A percentile compares a stretch with the other conserved stretches of the same genome.
These are phyloP conservation scores for Coniochaeta sp. DNA, from an alignment of 2,329 filamentous ascomycete genomes.

Conservation along the genomic window DNA sequence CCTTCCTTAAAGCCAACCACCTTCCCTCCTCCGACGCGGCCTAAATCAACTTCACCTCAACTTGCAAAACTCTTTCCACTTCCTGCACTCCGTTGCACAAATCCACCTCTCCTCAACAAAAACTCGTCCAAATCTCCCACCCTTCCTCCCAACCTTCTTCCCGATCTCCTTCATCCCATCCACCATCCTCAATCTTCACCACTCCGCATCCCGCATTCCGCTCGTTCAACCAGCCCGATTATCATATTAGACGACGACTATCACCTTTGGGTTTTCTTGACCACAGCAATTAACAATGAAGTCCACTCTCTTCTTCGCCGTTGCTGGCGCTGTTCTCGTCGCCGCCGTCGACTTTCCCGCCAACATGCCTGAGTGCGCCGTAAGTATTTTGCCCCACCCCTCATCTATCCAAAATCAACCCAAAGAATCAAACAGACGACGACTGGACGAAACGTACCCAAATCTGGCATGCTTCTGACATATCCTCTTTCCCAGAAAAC, in stretches of 20 bases:
- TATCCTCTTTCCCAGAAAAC: conserved; percentile 25
- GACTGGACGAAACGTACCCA: not conserved
- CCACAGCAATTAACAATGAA: conserved; percentile 39
- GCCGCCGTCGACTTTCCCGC: conserved; percentile 29
- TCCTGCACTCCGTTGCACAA: not conserved
- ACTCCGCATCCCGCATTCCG: not conserved
- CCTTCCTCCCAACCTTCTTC: not conserved
- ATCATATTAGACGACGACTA: conserved; percentile 4
- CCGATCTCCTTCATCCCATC: not conserved
- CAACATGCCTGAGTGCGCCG: conserved; percentile 43
- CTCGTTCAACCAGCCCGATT: not conserved
- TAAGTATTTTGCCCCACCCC: conserved; percentile 29
- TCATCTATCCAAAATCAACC: not conserved
- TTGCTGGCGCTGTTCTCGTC: conserved; percentile 31
- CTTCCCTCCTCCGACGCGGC: not conserved
- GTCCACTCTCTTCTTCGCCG: conserved; percentile 30
- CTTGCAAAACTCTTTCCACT: not conserved
- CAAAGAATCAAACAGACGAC: too few species aligned
- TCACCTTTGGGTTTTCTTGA: conserved; percentile 8
- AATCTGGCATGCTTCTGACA: not conserved
- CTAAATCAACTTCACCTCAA: not conserved
- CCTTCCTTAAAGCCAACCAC: conserved; percentile 1
- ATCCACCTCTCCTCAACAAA: not conserved
- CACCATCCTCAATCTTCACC: not conserved
- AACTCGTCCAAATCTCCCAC: not conserved